Evolutionary conservation across 2,329 filamentous ascomycete genomes (phyloP), one percentile per base, ranked within the genome.

Genomic region (Cladosporium sp.): DNA sequence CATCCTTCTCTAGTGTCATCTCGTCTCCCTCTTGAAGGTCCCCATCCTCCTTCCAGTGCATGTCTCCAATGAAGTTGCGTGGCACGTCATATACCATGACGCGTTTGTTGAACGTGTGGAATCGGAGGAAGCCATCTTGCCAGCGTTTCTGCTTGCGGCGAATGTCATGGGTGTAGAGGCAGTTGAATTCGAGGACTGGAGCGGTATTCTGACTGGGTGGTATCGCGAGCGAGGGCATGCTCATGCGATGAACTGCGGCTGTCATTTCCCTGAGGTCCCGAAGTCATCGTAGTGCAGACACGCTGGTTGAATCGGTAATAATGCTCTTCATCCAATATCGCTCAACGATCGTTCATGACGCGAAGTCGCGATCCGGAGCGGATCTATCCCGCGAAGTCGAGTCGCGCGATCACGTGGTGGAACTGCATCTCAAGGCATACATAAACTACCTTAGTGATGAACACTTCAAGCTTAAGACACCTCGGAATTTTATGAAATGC

Each of bases 111-210:
- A 96, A 96, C 0, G 89, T 88, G 69, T 97, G 92, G 63, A 88
- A 96, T 62, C 88, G 89, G 60, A 97, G 82, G 52, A 85, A 85
- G 35, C 93, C 92, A 86, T 97, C 92, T 68, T 96, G 90, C 92
- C 92, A 97, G 60, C 90, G 81, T 71, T 97, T 97, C 65, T 90
- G 86, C 75, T 97, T 97, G 57, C 90, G 85, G 52, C 86, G 85
- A 40, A 96, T 72, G 69, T 97, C 92, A 69, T 90, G 85, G 1
- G 91, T 95, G 73, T 90, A 97, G 4, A 97, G 84, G 71, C 92
- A 97, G 61, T 84, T 81, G 72, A 88, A 95, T 68, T 95, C 91
- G 68, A 89, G 78, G 37, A 97, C 91, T 0, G 83, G 80, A 1
- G 91, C 90, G 19, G 86, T 88, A 65, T 83, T 85, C 65, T 85